Base-by-base conservation (phyloP, 371 early-diverging fungal species). In the Haplosporangium sp. region DNA sequence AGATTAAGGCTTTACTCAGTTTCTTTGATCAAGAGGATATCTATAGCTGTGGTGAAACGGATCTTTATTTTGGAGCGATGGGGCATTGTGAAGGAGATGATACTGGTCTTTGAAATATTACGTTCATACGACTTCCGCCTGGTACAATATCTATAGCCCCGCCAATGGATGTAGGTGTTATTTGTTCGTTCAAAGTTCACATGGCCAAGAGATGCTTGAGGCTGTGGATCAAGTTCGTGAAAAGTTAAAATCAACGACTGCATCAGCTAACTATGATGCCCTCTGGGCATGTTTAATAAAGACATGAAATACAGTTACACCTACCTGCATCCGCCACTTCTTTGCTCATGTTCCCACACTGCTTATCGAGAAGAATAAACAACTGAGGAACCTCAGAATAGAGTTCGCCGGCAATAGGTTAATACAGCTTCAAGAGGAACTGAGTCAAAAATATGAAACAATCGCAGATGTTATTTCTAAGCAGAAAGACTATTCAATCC, bases 21-120 rank as follows among this genome's bases (percentile, higher is more conserved):
- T 3, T 5, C 5, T 57, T 34, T 52, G 15, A 56, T 5, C 34
- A 45, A 17, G 10, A 42, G 1, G 57, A 65, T 44, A 44, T 65
- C 35, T 65, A 65, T 38, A 65, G 57, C 8, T 65, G 56, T 40
- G 65, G 57, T 11, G 65, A 65, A 34, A 65, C 34, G 2, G 65
- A 57, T 20, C 53, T 65, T 20, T 57, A 57, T 20, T 47, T 65
- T 27, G 57, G 57, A 38, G 58, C 57, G 2, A 8, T 42, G 15
- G 66, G 66, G 34, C 66, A 65, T 15, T 19, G 57, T 27, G 57
- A 17, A 1, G 17, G n/a, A 3, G 57, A 65, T 11, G 47, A 1
- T 7, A 2, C 39, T 44, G 45, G 15, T n/a, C 52, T 57, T 34
- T 42, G 34, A 27, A 57, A 65, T 35, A 65, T 57, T n/a, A 44